phyloP scores from a whole-genome alignment of 2,329 filamentous ascomycete species.

The Truncatella angustata region DNA sequence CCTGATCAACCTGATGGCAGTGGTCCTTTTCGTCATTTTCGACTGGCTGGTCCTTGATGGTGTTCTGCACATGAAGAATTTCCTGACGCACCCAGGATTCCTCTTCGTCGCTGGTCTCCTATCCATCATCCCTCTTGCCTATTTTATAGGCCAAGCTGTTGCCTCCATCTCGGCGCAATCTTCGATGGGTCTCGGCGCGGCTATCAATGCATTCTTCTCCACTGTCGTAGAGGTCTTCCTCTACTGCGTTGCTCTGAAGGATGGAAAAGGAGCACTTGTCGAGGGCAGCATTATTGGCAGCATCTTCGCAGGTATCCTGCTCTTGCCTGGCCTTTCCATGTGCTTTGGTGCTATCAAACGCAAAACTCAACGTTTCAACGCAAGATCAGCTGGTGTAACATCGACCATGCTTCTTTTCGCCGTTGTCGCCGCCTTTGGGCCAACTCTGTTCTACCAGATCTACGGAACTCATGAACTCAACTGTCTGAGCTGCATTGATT shows the following conservation, averaged over 20 bases:
- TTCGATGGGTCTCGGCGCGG: constrained; percentile 95
- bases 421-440: constrained; percentile 90
- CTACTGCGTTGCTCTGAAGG: constrained; percentile 88
- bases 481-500: constrained; percentile 65
- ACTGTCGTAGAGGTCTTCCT: constrained; percentile 97
- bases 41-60: constrained; percentile 82
- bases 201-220: constrained; percentile 97
- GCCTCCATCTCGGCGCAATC: constrained; percentile 98
- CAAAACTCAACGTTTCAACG: constrained; percentile 98
- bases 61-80: constrained; percentile 65
- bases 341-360: constrained; percentile 97
- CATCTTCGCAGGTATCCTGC: constrained; percentile 94
- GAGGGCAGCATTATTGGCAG: constrained; percentile 97
- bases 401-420: constrained; percentile 98
- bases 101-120: constrained; percentile 81
- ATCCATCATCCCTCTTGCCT: constrained; percentile 94
- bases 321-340: constrained; percentile 94
- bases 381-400: constrained; percentile 91
- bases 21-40: constrained; percentile 92
- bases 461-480: constrained; percentile 96
- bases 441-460: constrained; percentile 97
- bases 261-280: constrained; percentile 90
- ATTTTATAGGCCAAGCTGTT: constrained; percentile 98
- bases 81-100: constrained; percentile 79
- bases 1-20: constrained; percentile 90